phyloP scores from a whole-genome alignment of 805 yeast genomes.

The Clavispora santaluciae region DNA sequence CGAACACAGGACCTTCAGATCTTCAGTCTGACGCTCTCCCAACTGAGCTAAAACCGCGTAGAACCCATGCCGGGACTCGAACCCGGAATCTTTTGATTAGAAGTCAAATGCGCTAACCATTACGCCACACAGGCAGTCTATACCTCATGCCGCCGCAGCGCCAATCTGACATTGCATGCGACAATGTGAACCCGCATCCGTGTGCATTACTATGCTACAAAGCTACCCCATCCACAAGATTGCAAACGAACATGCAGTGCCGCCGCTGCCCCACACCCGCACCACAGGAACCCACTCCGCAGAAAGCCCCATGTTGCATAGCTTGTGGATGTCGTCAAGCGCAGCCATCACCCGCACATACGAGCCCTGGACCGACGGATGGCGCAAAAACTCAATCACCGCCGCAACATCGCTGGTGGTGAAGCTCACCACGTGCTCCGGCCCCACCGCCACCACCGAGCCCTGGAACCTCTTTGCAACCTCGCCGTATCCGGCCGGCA shows the following conservation, averaged over 20 bases:
- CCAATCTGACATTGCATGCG: constrained; percentile 3
- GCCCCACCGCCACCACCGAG: constrained; percentile 5
- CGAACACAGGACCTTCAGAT: constrained; percentile 21
- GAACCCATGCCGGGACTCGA: constrained; percentile 21
- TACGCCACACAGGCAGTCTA: constrained; percentile 18
- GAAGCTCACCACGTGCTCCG: constrained; percentile 1
- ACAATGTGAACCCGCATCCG: no score
- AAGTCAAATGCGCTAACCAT: constrained; percentile 20
- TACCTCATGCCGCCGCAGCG: not conserved
- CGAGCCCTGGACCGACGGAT: constrained; percentile 2
- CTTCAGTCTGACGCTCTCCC: constrained; percentile 32
- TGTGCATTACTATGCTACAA: not conserved
- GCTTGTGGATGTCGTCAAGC: constrained; percentile 6
- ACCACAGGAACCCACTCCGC: constrained; percentile 17
- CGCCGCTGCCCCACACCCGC: constrained; percentile 11
- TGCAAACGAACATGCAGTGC: constrained; percentile 5
- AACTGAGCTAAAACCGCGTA: constrained; percentile 26
- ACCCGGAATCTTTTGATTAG: constrained; percentile 21
- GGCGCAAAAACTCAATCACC: constrained; percentile 9
- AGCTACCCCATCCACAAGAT: constrained; percentile 9
- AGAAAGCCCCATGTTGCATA: constrained; percentile 8
- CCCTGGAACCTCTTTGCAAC: constrained; percentile 2
- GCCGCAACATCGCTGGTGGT: constrained; percentile 5
- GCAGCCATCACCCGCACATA: constrained; percentile 10
- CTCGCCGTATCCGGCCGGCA: not conserved